Conservation (phyloP, 2,329 filamentous ascomycete species). For the Lecanicillium sp. region DNA sequence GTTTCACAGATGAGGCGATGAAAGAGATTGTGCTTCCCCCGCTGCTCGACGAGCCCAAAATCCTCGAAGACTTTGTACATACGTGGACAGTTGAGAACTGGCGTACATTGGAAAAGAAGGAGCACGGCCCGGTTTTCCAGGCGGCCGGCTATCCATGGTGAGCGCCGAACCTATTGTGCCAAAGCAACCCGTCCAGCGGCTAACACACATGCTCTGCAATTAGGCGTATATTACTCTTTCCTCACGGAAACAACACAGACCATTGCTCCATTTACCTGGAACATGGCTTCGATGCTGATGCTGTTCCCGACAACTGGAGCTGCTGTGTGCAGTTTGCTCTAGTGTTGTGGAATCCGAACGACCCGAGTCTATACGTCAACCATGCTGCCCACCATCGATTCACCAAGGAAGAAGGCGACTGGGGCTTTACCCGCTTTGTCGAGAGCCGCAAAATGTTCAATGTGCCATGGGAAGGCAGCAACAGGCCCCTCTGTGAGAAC, state of each 20-base stretch:
- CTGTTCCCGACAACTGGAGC: slow-evolving; percentile 86
- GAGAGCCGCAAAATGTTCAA: slow-evolving; percentile 83
- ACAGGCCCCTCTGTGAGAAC: slow-evolving; percentile 67
- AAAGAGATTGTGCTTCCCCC: slow-evolving; percentile 69
- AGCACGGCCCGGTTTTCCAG: slow-evolving; percentile 82
- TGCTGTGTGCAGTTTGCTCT: slow-evolving; percentile 93
- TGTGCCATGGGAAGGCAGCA: slow-evolving; percentile 61
- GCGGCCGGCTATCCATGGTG: slow-evolving; percentile 85
- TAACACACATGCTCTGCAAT: slow-evolving; percentile 14
- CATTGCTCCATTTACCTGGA: slow-evolving; percentile 94
- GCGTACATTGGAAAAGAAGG: slow-evolving; percentile 66
- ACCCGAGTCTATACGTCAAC: slow-evolving; percentile 77
- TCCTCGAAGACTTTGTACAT: slow-evolving; percentile 64
- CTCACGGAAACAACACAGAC: slow-evolving; percentile 89
- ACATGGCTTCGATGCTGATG: slow-evolving; percentile 72
- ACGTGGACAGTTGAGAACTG: slow-evolving; percentile 89
- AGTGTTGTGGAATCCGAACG: slow-evolving; percentile 88
- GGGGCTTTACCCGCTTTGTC: slow-evolving; percentile 96
- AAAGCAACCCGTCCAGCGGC: slow-evolving; percentile 3
- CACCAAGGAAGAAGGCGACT: slow-evolving; percentile 92
- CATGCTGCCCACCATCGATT: slow-evolving; percentile 90
- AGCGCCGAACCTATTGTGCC: slow-evolving; percentile 19
- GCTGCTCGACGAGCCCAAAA: slow-evolving; percentile 67
- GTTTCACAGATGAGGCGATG: slow-evolving; percentile 66
- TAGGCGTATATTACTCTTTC: slow-evolving; percentile 92